These are phyloP conservation scores for Dothideomycetidae sp. DNA, from an alignment of 2,329 filamentous ascomycete genomes.

Conservation along the genomic window DNA sequence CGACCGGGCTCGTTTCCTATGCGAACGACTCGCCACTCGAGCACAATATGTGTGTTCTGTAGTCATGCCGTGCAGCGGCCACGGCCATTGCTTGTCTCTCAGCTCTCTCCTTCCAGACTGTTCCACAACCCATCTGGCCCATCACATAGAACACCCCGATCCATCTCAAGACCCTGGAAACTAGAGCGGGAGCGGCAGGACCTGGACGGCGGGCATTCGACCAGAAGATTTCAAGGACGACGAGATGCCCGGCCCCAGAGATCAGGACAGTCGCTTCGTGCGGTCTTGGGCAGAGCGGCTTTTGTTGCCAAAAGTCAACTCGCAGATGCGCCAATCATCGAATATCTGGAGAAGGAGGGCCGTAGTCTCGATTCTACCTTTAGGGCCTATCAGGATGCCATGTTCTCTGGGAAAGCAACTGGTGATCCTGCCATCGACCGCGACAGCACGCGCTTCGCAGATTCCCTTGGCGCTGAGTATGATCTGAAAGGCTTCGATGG, in stretches of 20 bases:
- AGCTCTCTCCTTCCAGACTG: no score
- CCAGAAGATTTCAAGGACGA: no score
- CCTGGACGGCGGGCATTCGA: no score
- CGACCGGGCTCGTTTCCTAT: neutral
- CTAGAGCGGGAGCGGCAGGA: no score
- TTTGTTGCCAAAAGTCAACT: constrained; percentile 20
- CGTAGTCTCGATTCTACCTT: constrained; percentile 17
- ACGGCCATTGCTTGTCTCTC: no score
- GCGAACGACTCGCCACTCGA: constrained; percentile 6
- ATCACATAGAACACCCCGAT: no score
- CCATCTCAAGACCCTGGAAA: no score
- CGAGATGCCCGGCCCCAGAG: no score
- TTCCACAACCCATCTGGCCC: no score
- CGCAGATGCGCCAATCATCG: constrained; percentile 20
- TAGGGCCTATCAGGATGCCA: constrained; percentile 13
- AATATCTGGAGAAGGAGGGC: constrained; percentile 18
- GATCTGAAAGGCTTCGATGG: constrained; percentile 14
- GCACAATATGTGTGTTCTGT: constrained; percentile 8
- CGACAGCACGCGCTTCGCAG: constrained; percentile 2
- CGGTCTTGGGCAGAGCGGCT: no score
- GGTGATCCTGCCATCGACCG: neutral
- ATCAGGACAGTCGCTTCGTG: no score
- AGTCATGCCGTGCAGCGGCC: constrained; percentile 4
- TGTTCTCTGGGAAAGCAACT: constrained; percentile 5
- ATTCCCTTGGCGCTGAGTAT: constrained; percentile 8